A percentile compares a stretch with the other conserved stretches of the same genome.
Conservation (phyloP, 2,329 filamentous ascomycete species). For the Amesomyces nigricolor region DNA sequence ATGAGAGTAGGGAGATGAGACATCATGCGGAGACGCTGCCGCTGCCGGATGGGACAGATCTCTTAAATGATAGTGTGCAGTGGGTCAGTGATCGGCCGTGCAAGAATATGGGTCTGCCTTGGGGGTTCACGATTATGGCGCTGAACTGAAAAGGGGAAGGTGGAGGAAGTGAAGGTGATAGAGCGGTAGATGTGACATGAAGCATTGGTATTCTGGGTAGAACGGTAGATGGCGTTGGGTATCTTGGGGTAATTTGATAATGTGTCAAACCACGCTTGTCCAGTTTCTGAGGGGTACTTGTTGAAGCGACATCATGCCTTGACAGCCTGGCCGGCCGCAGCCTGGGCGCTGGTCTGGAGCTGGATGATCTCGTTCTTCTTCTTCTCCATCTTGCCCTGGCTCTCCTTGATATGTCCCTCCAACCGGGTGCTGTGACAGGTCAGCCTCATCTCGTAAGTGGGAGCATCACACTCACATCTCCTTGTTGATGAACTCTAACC, state of each 20-base stretch:
- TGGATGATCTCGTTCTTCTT: slow-evolving; percentile 57
- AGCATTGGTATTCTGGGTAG: slow-evolving; percentile 17
- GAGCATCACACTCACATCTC: slow-evolving; percentile 64
- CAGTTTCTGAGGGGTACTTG: neutral
- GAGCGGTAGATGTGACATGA: slow-evolving; percentile 12
- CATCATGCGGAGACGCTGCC: slow-evolving; percentile 17
- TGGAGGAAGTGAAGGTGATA: neutral
- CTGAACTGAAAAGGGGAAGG: slow-evolving; percentile 28
- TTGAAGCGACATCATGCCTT: slow-evolving; percentile 25
- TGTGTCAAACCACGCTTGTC: neutral
- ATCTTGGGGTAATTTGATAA: slow-evolving; percentile 3
- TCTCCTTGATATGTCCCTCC: slow-evolving; percentile 50
- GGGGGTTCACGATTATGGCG: slow-evolving; percentile 36
- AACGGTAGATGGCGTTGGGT: slow-evolving; percentile 20
- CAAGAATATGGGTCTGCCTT: slow-evolving; percentile 34
- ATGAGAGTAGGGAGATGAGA: slow-evolving; percentile 18
- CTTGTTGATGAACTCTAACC: slow-evolving; percentile 85
- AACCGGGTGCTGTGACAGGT: slow-evolving; percentile 26
- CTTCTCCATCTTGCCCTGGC: slow-evolving; percentile 51
- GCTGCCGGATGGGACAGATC: slow-evolving; percentile 24
- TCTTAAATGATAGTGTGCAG: slow-evolving; percentile 26
- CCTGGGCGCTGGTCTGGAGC: slow-evolving; percentile 46
- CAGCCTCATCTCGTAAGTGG: neutral
- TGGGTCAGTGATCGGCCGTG: slow-evolving; percentile 30
- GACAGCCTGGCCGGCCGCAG: slow-evolving; percentile 28